A percentile compares a stretch with the other conserved stretches of the same genome.
Evolutionary conservation across 2,329 filamentous ascomycete species (phyloP).

Genomic region (Aspergillus hortae): DNA sequence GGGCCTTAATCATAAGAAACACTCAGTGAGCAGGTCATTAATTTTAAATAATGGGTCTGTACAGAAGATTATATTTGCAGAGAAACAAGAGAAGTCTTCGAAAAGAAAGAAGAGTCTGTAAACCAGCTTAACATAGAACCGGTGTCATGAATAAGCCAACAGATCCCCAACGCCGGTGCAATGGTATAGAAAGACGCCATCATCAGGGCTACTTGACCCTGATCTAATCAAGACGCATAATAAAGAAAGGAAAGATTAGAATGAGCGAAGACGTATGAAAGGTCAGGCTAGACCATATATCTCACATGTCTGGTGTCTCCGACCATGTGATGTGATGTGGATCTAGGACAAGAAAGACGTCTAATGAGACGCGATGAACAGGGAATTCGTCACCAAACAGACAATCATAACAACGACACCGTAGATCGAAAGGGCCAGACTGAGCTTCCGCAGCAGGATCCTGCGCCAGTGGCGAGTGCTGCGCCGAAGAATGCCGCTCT

Average conservation of each 20-base stretch:
- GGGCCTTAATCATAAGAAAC: neutral
- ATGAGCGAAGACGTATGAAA: neutral
- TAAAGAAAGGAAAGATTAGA: neutral
- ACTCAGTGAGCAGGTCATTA: neutral
- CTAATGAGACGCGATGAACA: constrained; percentile 67
- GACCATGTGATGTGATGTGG: neutral
- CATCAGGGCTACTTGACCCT: neutral
- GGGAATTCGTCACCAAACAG: constrained; percentile 79
- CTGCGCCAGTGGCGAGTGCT: constrained; percentile 62
- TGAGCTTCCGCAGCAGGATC: constrained; percentile 64
- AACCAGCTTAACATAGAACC: neutral
- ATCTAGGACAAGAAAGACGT: neutral
- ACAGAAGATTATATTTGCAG: neutral
- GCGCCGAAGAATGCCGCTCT: constrained; percentile 58
- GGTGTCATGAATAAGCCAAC: neutral
- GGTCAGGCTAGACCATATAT: neutral
- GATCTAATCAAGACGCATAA: constrained; percentile 1
- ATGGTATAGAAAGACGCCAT: constrained; percentile 10
- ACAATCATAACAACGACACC: constrained; percentile 84
- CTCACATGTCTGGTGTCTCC: neutral
- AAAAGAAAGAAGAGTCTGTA: neutral
- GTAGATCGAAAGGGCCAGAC: constrained; percentile 75
- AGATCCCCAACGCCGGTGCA: constrained; percentile 13
- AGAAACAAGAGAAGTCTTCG: neutral
- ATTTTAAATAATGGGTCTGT: neutral